Conservation (phyloP, 139 green algal genomes). For the Gonium pectorale region DNA sequence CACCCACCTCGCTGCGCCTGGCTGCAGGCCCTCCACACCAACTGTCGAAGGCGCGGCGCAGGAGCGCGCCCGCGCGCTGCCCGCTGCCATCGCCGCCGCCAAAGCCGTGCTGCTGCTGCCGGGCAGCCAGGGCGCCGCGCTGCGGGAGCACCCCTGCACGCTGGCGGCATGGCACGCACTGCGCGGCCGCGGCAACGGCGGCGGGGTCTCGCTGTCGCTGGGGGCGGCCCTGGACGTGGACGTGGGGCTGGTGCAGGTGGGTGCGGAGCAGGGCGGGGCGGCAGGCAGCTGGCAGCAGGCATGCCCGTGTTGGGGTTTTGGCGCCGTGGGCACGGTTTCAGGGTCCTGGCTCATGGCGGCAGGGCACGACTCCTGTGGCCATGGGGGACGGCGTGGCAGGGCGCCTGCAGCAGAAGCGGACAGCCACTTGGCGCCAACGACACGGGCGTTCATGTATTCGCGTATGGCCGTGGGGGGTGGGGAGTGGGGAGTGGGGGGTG, state of each 20-base stretch:
- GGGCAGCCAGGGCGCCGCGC: background rate
- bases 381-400: too few species aligned
- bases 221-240: slow-evolving; percentile 11
- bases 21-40: background rate
- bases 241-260: slow-evolving; percentile 10
- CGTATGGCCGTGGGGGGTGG: too few species aligned
- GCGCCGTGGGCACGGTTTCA: too few species aligned
- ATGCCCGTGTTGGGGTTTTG: too few species aligned
- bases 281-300: too few species aligned
- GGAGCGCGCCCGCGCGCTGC: slow-evolving; percentile 28
- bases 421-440: too few species aligned
- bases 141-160: slow-evolving; percentile 11
- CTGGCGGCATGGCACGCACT: slow-evolving; percentile 35
- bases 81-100: slow-evolving; percentile 1
- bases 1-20: too few species aligned
- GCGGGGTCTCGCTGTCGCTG: slow-evolving; percentile 6
- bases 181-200: background rate
- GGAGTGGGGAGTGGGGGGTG: too few species aligned
- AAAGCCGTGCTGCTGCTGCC: slow-evolving; percentile 22
- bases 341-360: too few species aligned
- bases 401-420: too few species aligned
- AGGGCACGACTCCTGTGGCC: too few species aligned
- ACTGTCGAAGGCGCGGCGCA: background rate
- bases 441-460: too few species aligned
- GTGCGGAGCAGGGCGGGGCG: background rate